Evolutionary conservation across 805 yeast species (phyloP).

Genomic region (Saccharomycodes ludwigii): DNA sequence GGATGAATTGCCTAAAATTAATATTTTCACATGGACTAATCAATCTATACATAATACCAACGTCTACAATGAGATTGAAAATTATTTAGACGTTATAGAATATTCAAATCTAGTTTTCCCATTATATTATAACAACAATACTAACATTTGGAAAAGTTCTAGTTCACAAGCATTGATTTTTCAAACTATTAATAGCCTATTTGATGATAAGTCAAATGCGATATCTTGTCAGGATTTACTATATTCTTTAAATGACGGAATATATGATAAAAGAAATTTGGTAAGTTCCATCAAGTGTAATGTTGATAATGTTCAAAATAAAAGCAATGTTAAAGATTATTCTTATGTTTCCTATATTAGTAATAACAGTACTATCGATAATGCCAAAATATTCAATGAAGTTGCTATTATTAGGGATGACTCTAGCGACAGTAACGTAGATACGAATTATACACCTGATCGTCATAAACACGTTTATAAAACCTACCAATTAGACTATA

Average conservation of each 20-base stretch:
- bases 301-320: too few relatives aligned
- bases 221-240: too few relatives aligned
- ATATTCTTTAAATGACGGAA: too few relatives aligned
- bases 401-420: background rate
- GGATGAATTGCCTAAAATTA: conserved; percentile 53
- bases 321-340: too few relatives aligned
- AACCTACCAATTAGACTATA: conserved; percentile 3
- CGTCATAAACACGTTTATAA: background rate
- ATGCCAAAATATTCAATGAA: background rate
- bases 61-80: conserved; percentile 30
- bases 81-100: conserved; percentile 34
- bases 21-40: conserved; percentile 35
- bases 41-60: conserved; percentile 6
- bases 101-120: conserved; percentile 49
- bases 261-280: too few relatives aligned
- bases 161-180: conserved; percentile 4
- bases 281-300: too few relatives aligned
- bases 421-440: background rate
- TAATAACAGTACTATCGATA: too few relatives aligned
- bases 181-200: conserved; percentile 5
- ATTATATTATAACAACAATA: conserved; percentile 16
- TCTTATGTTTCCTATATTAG: too few relatives aligned
- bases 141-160: background rate
- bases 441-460: background rate
- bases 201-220: conserved; percentile 3